Evolutionary conservation across 2,329 filamentous ascomycete genomes (phyloP).

Genomic region (Biscogniauxia sp.): DNA sequence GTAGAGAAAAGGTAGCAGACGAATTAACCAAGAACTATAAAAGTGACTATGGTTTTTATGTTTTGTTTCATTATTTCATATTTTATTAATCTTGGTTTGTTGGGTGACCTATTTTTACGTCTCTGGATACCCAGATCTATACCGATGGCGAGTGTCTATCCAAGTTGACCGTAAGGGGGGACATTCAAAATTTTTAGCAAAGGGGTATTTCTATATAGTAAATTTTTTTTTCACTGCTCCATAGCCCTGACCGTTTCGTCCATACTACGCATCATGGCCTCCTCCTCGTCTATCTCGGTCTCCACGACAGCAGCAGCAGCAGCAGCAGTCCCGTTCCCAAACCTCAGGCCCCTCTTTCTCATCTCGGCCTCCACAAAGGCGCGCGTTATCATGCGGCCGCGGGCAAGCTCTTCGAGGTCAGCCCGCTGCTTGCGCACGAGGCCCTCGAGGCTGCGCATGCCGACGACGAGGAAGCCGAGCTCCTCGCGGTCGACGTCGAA

Average conservation of each 20-base stretch:
- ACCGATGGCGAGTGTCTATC: neutral
- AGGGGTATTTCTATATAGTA: neutral
- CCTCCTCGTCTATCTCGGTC: slow-evolving; percentile 39
- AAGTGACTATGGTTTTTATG: no score
- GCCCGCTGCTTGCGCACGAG: slow-evolving; percentile 62
- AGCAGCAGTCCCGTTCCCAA: slow-evolving; percentile 28
- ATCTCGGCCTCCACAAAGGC: slow-evolving; percentile 59
- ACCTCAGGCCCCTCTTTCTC: slow-evolving; percentile 45
- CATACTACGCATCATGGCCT: slow-evolving; percentile 42
- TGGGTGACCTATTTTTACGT: no score
- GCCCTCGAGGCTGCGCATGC: slow-evolving; percentile 72
- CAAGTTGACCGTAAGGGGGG: neutral
- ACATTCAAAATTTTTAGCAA: neutral
- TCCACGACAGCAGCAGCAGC: neutral
- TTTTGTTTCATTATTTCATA: no score
- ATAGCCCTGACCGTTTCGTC: slow-evolving; percentile 34
- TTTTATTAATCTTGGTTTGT: no score
- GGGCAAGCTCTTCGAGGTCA: slow-evolving; percentile 47
- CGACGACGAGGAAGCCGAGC: slow-evolving; percentile 87
- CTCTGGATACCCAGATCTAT: no score
- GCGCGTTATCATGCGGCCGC: slow-evolving; percentile 54
- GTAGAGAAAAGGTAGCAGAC: no score
- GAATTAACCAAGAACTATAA: no score
- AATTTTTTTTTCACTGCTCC: slow-evolving; percentile 21
- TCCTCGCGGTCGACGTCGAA: slow-evolving; percentile 96